A percentile compares a stretch with the other conserved stretches of the same genome.
phyloP scores from a whole-genome alignment of 768 basidiomycete genomes.

The Lactarius hatsudake region DNA sequence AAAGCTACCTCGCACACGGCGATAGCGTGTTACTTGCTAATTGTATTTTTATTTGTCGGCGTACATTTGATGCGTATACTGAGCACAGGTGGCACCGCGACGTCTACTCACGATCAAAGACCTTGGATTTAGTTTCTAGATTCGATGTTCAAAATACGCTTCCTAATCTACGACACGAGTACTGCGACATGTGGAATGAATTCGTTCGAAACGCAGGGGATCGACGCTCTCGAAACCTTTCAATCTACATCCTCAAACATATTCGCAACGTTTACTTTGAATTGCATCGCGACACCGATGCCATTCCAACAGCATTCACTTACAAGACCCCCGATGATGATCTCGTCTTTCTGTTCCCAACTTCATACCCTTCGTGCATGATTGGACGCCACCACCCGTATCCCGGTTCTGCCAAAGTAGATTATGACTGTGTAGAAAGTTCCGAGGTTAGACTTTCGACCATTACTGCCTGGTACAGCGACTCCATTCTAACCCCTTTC shows the following conservation, averaged over 20 bases:
- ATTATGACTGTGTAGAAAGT: too few species aligned
- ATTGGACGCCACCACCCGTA: background rate
- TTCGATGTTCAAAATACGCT: background rate
- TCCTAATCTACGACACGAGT: background rate
- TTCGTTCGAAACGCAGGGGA: background rate
- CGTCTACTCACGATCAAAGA: background rate
- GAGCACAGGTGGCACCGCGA: background rate
- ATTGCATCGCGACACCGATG: background rate
- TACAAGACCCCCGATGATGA: background rate
- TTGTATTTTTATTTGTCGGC: background rate
- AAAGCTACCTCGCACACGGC: background rate
- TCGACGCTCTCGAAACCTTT: background rate
- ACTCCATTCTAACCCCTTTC: too few species aligned
- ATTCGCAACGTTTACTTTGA: background rate
- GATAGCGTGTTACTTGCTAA: background rate
- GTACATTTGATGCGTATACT: background rate
- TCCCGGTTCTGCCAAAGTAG: too few species aligned
- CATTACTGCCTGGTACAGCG: too few species aligned
- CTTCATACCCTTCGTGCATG: background rate
- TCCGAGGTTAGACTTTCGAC: too few species aligned
- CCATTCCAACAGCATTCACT: background rate
- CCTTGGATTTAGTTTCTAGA: background rate
- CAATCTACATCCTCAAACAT: background rate
- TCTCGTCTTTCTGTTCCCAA: background rate
- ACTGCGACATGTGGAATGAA: background rate